These are phyloP conservation scores for Omphalea diandra DNA, from an alignment of 441 rosid species.

Conservation along the genomic window DNA sequence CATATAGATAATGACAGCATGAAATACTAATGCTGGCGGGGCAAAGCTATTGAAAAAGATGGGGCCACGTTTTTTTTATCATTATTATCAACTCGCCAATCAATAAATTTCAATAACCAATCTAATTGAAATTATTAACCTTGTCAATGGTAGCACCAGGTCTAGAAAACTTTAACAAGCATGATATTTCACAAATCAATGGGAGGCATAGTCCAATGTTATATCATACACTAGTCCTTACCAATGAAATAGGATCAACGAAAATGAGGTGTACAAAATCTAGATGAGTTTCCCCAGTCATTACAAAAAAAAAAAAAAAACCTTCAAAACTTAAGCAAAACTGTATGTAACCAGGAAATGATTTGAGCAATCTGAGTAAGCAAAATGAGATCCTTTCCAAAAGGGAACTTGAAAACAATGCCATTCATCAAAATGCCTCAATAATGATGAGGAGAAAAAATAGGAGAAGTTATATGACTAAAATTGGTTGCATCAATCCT, in stretches of 20 bases:
- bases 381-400: neutral
- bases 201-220: neutral
- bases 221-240: neutral
- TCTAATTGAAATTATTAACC: neutral
- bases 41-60: no score
- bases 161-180: neutral
- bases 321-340: neutral
- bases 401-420: neutral
- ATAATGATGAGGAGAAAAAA: neutral
- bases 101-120: neutral
- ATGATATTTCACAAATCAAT: no score
- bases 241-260: neutral
- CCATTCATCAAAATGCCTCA: neutral
- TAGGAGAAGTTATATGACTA: neutral
- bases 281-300: neutral
- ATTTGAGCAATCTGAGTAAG: neutral
- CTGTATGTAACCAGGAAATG: neutral
- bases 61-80: no score
- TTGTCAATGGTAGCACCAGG: neutral
- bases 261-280: neutral
- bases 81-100: no score
- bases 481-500: constrained; percentile 6
- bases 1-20: no score
- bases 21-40: no score
- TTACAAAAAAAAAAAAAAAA: neutral